These are phyloP conservation scores for Panellus pusillus DNA, from an alignment of 768 basidiomycete genomes.

Conservation along the genomic window DNA sequence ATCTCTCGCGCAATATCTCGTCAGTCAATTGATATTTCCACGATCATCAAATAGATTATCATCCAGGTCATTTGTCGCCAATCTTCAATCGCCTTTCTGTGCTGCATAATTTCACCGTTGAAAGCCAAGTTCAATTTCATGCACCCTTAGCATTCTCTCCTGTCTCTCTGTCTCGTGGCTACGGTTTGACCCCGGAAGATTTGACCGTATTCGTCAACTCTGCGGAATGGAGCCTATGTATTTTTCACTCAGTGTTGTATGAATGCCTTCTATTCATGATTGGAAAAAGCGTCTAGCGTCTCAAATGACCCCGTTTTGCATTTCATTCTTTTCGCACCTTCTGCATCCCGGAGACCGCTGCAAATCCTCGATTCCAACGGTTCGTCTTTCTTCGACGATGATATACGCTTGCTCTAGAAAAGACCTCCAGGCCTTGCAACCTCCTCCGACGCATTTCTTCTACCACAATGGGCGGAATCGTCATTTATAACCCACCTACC, in stretches of 20 bases:
- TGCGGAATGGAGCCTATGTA: slow-evolving; percentile 93
- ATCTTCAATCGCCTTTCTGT: slow-evolving; percentile 56
- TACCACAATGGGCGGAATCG: slow-evolving; percentile 93
- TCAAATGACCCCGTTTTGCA: slow-evolving; percentile 94
- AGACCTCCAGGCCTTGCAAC: slow-evolving; percentile 44
- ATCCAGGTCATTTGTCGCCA: slow-evolving; percentile 68
- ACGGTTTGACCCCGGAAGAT: slow-evolving; percentile 75
- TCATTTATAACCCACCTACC: slow-evolving; percentile 63
- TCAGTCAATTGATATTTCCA: slow-evolving; percentile 36
- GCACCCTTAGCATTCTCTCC: slow-evolving; percentile 87
- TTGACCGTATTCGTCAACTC: slow-evolving; percentile 94
- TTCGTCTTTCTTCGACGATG: slow-evolving; percentile 7
- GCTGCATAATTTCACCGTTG: slow-evolving; percentile 89
- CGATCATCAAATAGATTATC: not conserved
- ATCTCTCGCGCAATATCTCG: slow-evolving; percentile 61
- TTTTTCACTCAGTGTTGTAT: slow-evolving; percentile 15
- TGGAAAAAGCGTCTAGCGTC: slow-evolving; percentile 76
- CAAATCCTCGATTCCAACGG: slow-evolving; percentile 59
- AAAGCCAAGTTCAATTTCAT: slow-evolving; percentile 92
- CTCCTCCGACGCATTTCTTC: slow-evolving; percentile 69
- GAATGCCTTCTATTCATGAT: slow-evolving; percentile 7
- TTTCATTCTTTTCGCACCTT: slow-evolving; percentile 88
- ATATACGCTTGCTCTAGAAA: not conserved
- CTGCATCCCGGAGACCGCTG: slow-evolving; percentile 65
- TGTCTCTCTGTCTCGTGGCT: slow-evolving; percentile 37